Conservation (phyloP, 2,329 filamentous ascomycete genomes). For the Colletotrichum neosansevieriae region DNA sequence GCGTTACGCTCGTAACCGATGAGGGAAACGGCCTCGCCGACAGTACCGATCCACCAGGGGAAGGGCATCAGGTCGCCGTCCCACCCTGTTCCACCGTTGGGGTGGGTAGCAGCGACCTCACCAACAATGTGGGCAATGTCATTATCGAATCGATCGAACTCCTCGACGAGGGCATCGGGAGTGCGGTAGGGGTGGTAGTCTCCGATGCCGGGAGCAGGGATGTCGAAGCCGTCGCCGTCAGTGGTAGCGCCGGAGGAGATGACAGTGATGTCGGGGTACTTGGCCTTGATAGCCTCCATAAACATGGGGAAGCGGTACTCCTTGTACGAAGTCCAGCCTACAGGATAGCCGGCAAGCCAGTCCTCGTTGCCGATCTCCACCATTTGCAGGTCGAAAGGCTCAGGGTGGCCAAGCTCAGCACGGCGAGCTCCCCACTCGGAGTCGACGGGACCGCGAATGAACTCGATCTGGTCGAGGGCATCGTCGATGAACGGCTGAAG, state of each 20-base stretch:
- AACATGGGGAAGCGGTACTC: constrained; percentile 71
- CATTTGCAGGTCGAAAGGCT: constrained; percentile 70
- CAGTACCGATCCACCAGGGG: constrained; percentile 70
- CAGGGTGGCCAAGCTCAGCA: constrained; percentile 69
- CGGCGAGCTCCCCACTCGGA: constrained; percentile 69
- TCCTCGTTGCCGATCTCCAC: constrained; percentile 79
- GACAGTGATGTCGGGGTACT: constrained; percentile 69
- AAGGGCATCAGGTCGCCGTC: constrained; percentile 58
- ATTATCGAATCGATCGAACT: constrained; percentile 68
- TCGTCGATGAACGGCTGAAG: constrained; percentile 69
- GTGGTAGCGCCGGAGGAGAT: constrained; percentile 62
- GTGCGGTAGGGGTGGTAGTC: constrained; percentile 66
- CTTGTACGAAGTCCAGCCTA: constrained; percentile 60
- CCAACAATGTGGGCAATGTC: constrained; percentile 55
- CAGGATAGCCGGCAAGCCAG: constrained; percentile 64
- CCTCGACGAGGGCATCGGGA: constrained; percentile 62
- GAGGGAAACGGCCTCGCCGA: constrained; percentile 74
- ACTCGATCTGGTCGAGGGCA: constrained; percentile 73
- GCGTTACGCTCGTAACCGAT: constrained; percentile 75
- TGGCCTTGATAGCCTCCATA: constrained; percentile 67
- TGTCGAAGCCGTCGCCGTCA: constrained; percentile 59
- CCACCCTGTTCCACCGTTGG: constrained; percentile 64
- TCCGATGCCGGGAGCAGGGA: constrained; percentile 56
- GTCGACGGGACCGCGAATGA: constrained; percentile 65
- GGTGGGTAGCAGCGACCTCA: constrained; percentile 65